phyloP scores from a whole-genome alignment of 148 eudicot species.

The Nepenthes gracilis region DNA sequence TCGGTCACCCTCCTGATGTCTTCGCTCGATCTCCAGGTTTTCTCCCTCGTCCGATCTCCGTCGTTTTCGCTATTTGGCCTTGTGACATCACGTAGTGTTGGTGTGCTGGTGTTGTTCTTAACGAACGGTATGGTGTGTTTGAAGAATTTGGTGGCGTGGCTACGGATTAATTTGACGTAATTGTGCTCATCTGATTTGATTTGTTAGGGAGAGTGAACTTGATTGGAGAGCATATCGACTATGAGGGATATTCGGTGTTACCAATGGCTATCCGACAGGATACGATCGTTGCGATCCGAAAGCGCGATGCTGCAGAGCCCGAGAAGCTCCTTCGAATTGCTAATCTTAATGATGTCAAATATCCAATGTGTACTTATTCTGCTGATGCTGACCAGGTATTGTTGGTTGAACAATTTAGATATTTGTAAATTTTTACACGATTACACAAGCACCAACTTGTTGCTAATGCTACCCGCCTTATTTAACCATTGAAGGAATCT shows the following conservation, averaged over 20 bases:
- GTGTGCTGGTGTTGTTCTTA: no score
- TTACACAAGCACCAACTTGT: no score
- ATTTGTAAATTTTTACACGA: no score
- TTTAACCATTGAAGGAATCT: no score
- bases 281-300: slow-evolving; percentile 73
- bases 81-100: no score
- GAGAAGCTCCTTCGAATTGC: slow-evolving; percentile 52
- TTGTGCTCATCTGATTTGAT: neutral
- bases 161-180: neutral
- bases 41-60: neutral
- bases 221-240: slow-evolving; percentile 97
- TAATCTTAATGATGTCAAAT: slow-evolving; percentile 62
- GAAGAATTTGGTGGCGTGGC: neutral
- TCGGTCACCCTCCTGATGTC: slow-evolving; percentile 50
- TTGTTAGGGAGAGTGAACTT: slow-evolving; percentile 71
- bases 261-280: slow-evolving; percentile 94
- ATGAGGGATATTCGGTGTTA: slow-evolving; percentile 92
- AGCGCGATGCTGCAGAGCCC: slow-evolving; percentile 23
- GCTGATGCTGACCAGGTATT: slow-evolving; percentile 75
- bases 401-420: neutral
- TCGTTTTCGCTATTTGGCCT: no score
- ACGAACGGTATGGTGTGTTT: neutral
- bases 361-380: slow-evolving; percentile 65
- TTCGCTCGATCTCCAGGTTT: slow-evolving; percentile 89
- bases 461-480: no score